Evolutionary conservation across 2,329 filamentous ascomycete species (phyloP), one percentile per base, ranked within the genome.

Genomic region (Pseudogymnoascus sp.): DNA sequence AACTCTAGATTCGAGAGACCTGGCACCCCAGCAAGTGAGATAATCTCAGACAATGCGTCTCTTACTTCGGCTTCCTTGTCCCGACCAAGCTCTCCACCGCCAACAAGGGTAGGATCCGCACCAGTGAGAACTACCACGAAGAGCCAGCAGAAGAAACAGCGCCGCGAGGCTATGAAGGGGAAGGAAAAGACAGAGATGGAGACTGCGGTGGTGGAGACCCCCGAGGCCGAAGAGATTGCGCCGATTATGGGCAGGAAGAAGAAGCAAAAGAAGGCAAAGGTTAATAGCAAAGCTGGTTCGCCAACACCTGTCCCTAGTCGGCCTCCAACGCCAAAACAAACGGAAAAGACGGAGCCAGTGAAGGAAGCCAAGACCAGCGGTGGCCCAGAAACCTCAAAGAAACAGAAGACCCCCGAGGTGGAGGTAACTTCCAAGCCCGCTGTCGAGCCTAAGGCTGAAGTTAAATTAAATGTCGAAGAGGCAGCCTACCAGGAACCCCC

Each of bases 241-340:
- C 90, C 91, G 0, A 88, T 96, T 42, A 74, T 91, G 59, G 89
- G 89, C 35, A 84, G 90, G 61, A 92, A 92, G 79, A 93, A 91
- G 80, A 95, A 93, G 77, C 85, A 90, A 73, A 92, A 90, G 79
- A 93, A 91, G 76, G 86, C 88, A 69, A 87, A 84, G 69, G 70
- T 68, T 6, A 76, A 75, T 69, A 72, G 65, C 56, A 66, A 67
- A 37, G 64, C 66, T 38, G 67, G 67, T 59, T 68, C 64, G 14
- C 70, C 71, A 61, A 71, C 71, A 10, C 70, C 72, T 19, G 59
- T 33, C 42, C 64, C 62, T 42, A 72, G 69, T 59, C 66, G 68
- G 47, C 69, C 72, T 24, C 59, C 65, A 42, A 68, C 73, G 26
- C 69, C 70, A 47, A 50, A 38, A 16, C 21, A 47, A 53, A 53